phyloP scores from a whole-genome alignment of 228 moss, liverwort and hornwort species.

The Sphagnum fallax region DNA sequence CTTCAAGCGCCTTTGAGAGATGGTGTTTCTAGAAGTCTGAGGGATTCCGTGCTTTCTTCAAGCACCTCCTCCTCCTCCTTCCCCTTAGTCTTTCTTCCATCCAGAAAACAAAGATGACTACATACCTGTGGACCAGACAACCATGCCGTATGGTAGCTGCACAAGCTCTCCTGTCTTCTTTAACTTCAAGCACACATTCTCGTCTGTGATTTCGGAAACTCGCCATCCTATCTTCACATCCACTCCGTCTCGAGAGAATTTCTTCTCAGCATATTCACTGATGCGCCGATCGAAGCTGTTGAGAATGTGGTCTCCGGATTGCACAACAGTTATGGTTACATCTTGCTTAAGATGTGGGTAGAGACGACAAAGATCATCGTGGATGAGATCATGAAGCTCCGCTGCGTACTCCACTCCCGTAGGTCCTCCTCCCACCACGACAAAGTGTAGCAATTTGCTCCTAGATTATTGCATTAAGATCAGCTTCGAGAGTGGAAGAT shows the following conservation, averaged over 20 bases:
- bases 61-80: too few relatives aligned
- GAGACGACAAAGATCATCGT: constrained; percentile 25
- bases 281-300: constrained; percentile 50
- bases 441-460: constrained; percentile 29
- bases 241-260: constrained; percentile 38
- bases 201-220: constrained; percentile 32
- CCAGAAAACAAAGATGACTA: too few relatives aligned
- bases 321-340: constrained; percentile 35
- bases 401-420: constrained; percentile 56
- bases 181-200: constrained; percentile 30
- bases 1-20: too few relatives aligned
- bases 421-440: constrained; percentile 51
- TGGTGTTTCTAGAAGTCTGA: too few relatives aligned
- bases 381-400: constrained; percentile 53
- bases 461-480: background rate
- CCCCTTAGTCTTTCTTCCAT: too few relatives aligned
- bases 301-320: constrained; percentile 50
- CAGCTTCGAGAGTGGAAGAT: too few relatives aligned
- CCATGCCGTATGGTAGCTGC: constrained; percentile 35
- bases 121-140: constrained; percentile 40
- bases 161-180: constrained; percentile 18
- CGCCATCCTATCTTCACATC: constrained; percentile 27
- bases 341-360: constrained; percentile 20
- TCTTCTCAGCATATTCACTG: constrained; percentile 34
- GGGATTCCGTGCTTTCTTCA: too few relatives aligned